These are phyloP conservation scores for Mycena floridula DNA, from an alignment of 768 basidiomycete genomes.

Conservation along the genomic window DNA sequence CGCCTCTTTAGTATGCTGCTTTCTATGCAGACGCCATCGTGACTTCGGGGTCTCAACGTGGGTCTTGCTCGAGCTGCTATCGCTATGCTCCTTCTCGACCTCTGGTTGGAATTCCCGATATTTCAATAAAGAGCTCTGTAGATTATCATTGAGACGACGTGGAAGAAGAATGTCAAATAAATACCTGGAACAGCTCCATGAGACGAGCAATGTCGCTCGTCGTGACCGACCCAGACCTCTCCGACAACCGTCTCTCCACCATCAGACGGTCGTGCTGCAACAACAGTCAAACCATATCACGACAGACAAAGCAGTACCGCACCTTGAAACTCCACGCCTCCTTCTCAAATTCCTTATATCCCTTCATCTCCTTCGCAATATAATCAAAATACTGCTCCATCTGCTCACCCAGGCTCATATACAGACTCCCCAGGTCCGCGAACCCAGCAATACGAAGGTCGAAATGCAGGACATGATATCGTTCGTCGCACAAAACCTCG, in stretches of 20 bases:
- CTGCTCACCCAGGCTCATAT: conserved; percentile 69
- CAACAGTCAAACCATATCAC: conserved; percentile 4
- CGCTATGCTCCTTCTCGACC: conserved; percentile 22
- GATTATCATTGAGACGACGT: neutral
- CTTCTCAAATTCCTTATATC: conserved; percentile 67
- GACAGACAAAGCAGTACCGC: conserved; percentile 2
- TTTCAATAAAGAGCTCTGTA: conserved; percentile 59
- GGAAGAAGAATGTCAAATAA: neutral
- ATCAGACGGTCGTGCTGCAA: conserved; percentile 68
- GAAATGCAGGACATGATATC: conserved; percentile 78
- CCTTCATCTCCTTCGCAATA: conserved; percentile 49
- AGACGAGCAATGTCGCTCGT: conserved; percentile 78
- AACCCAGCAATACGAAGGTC: conserved; percentile 82
- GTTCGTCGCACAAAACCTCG: conserved; percentile 62
- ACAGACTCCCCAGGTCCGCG: conserved; percentile 73
- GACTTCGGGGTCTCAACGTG: conserved; percentile 28
- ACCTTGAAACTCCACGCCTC: conserved; percentile 82
- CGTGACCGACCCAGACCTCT: conserved; percentile 45
- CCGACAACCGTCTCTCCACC: conserved; percentile 56
- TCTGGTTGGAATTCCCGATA: conserved; percentile 69
- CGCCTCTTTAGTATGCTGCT: conserved; percentile 23
- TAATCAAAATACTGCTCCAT: conserved; percentile 78
- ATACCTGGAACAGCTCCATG: conserved; percentile 80
- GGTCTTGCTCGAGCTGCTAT: conserved; percentile 34
- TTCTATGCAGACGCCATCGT: conserved; percentile 16